phyloP scores from a whole-genome alignment of 441 rosid genomes.

The Erysimum cheiri region DNA sequence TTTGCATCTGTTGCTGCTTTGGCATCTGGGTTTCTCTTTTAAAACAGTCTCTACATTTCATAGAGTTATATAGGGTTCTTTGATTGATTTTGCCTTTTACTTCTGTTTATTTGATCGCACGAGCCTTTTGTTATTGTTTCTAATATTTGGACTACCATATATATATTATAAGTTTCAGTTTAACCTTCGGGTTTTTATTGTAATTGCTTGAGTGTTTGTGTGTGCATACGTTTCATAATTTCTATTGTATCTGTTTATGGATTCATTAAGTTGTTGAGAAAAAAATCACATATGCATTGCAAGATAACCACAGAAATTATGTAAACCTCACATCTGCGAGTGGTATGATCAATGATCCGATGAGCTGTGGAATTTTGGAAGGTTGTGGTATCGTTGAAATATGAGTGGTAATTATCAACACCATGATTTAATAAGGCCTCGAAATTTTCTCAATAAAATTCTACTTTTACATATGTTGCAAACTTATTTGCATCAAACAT shows the following conservation, averaged over 20 bases:
- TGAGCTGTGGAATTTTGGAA: slow-evolving; percentile 37
- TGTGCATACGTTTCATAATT: slow-evolving; percentile 25
- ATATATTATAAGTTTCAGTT: not conserved
- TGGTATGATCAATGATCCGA: slow-evolving; percentile 18
- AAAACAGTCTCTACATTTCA: slow-evolving; percentile 41
- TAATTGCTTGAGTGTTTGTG: slow-evolving; percentile 32
- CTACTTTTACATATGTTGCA: not conserved
- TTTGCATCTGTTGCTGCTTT: slow-evolving; percentile 61
- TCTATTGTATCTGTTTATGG: slow-evolving; percentile 26
- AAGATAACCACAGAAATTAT: too few species aligned
- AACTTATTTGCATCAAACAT: slow-evolving; percentile 21
- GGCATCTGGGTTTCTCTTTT: slow-evolving; percentile 57
- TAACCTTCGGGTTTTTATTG: slow-evolving; percentile 30
- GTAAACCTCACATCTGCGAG: slow-evolving; percentile 24
- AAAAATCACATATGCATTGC: slow-evolving; percentile 17
- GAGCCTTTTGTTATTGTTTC: slow-evolving; percentile 24
- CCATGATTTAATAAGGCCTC: slow-evolving; percentile 11
- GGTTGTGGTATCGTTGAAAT: slow-evolving; percentile 3
- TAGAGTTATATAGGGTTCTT: slow-evolving; percentile 14
- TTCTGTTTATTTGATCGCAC: not conserved
- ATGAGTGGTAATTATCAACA: slow-evolving; percentile 26
- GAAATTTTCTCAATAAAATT: not conserved
- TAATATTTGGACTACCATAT: slow-evolving; percentile 24
- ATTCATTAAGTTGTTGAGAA: not conserved
- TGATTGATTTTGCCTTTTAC: slow-evolving; percentile 14